These are phyloP conservation scores for Cladosporium austrohemisphaericum DNA, from an alignment of 2,329 filamentous ascomycete genomes.

Conservation along the genomic window DNA sequence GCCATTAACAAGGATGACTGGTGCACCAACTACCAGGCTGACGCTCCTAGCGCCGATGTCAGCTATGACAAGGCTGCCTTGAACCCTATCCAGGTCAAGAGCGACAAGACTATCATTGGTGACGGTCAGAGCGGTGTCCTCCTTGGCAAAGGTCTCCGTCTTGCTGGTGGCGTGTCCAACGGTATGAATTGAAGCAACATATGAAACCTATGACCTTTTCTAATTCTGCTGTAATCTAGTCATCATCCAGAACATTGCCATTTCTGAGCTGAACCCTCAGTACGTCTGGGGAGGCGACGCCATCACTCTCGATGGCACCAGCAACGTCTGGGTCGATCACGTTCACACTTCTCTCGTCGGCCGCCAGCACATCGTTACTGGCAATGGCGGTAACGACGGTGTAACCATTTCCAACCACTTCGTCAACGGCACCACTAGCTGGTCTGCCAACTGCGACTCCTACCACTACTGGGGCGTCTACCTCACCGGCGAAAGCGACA, in stretches of 20 bases:
- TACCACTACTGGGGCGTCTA: slow-evolving; percentile 61
- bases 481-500: slow-evolving; percentile 54
- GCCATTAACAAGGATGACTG: slow-evolving; percentile 59
- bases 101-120: slow-evolving; percentile 44
- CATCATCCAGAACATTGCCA: slow-evolving; percentile 41
- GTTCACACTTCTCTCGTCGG: slow-evolving; percentile 54
- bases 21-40: slow-evolving; percentile 50
- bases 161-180: slow-evolving; percentile 44
- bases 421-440: slow-evolving; percentile 53
- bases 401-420: slow-evolving; percentile 60
- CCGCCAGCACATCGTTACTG: slow-evolving; percentile 59
- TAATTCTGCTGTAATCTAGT: too few species aligned
- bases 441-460: slow-evolving; percentile 56
- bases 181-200: slow-evolving; percentile 48
- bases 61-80: slow-evolving; percentile 56
- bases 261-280: slow-evolving; percentile 37
- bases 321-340: slow-evolving; percentile 37
- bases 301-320: slow-evolving; percentile 34
- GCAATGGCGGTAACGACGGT: slow-evolving; percentile 50
- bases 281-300: slow-evolving; percentile 41
- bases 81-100: slow-evolving; percentile 39
- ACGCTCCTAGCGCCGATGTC: slow-evolving; percentile 22
- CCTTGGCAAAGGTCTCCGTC: slow-evolving; percentile 41
- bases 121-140: slow-evolving; percentile 39
- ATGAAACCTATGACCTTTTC: too few species aligned